A percentile compares a stretch with the other conserved stretches of the same genome.
These are phyloP conservation scores for Lomentospora prolificans DNA, from an alignment of 2,329 filamentous ascomycete genomes.

Conservation along the genomic window DNA sequence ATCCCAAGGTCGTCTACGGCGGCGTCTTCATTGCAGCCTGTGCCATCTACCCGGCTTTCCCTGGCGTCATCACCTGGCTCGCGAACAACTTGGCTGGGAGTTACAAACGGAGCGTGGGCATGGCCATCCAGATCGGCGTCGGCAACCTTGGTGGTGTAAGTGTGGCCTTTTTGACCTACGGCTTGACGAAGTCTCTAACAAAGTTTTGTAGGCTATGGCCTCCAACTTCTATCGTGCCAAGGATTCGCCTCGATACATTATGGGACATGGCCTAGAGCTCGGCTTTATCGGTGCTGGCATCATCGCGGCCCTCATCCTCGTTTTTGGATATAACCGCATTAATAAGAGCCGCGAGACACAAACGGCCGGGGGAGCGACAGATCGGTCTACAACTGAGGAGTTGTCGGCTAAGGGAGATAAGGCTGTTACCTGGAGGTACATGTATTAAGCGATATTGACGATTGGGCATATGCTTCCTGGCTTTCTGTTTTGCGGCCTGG, in stretches of 20 bases:
- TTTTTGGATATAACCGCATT: slow-evolving; percentile 42
- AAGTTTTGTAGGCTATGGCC: slow-evolving; percentile 45
- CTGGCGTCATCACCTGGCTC: slow-evolving; percentile 48
- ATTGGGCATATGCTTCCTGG: no score
- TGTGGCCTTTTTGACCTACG: slow-evolving; percentile 14
- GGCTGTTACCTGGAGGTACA: slow-evolving; percentile 54
- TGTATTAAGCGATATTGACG: no score
- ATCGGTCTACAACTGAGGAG: slow-evolving; percentile 31
- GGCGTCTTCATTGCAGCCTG: slow-evolving; percentile 35
- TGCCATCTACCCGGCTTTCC: slow-evolving; percentile 45
- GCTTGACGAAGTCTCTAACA: neutral
- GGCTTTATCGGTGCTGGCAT: slow-evolving; percentile 37
- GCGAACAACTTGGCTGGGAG: slow-evolving; percentile 48
- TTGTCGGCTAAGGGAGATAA: slow-evolving; percentile 50
- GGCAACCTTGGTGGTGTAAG: slow-evolving; percentile 48
- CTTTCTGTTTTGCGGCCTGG: no score
- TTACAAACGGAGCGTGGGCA: slow-evolving; percentile 43
- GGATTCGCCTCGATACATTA: slow-evolving; percentile 37
- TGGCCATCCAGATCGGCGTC: slow-evolving; percentile 43
- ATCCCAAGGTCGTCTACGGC: slow-evolving; percentile 34
- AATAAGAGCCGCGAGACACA: slow-evolving; percentile 47
- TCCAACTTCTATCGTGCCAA: slow-evolving; percentile 58
- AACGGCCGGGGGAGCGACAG: slow-evolving; percentile 32
- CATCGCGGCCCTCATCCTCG: slow-evolving; percentile 13
- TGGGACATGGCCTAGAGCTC: slow-evolving; percentile 41